Evolutionary conservation across 495 filamentous ascomycete species (phyloP).

Genomic region (Tuber indicum): DNA sequence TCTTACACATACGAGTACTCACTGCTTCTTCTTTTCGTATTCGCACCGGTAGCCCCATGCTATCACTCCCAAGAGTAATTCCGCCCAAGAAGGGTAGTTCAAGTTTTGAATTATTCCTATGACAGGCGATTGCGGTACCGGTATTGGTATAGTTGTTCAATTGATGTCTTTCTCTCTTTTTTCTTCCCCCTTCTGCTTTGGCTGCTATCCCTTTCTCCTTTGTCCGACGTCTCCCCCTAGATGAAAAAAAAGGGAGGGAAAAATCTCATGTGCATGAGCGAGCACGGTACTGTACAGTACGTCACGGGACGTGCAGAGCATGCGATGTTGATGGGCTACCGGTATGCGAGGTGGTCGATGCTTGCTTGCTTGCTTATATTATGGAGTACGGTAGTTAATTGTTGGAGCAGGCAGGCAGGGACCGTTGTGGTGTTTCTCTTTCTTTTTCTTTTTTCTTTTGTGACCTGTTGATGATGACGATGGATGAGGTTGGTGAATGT

Average conservation of each 20-base stretch:
- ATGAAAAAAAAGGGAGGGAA: background rate
- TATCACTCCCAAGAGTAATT: background rate
- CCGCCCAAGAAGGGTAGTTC: background rate
- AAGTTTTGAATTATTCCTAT: background rate
- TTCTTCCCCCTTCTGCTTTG: too few relatives aligned
- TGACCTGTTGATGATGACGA: background rate
- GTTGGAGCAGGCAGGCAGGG: background rate
- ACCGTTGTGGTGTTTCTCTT: background rate
- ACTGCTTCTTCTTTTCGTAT: background rate
- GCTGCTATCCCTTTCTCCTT: background rate
- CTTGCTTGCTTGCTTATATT: background rate
- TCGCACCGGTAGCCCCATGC: background rate
- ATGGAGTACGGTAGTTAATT: background rate
- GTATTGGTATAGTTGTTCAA: background rate
- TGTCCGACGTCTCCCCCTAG: background rate
- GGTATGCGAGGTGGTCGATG: background rate
- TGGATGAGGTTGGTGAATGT: background rate
- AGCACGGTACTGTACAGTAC: background rate
- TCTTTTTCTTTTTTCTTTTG: background rate
- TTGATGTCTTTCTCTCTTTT: too few relatives aligned
- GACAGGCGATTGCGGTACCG: background rate
- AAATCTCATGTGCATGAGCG: background rate
- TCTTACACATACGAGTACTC: background rate
- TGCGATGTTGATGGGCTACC: background rate
- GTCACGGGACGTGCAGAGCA: background rate